phyloP scores from a whole-genome alignment of 768 basidiomycete species.

The Auricularia auricula-judae region DNA sequence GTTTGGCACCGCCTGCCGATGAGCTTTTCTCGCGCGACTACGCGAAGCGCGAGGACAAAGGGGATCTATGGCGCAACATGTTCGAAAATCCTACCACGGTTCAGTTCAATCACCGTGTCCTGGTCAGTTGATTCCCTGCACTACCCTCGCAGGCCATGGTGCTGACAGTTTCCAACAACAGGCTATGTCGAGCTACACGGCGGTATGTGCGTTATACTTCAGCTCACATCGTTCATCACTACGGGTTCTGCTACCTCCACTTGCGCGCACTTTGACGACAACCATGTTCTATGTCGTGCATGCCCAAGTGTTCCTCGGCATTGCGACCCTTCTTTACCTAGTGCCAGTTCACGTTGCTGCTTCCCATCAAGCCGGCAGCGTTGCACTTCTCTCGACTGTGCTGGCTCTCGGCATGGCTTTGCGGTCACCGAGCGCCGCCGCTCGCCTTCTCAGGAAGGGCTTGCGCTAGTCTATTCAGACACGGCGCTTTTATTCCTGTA shows the following conservation, averaged over 20 bases:
- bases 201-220: conserved; percentile 52
- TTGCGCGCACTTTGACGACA: conserved; percentile 38
- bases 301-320: conserved; percentile 66
- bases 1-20: conserved; percentile 64
- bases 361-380: conserved; percentile 90
- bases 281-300: conserved; percentile 73
- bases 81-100: conserved; percentile 97
- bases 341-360: conserved; percentile 91
- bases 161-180: conserved; percentile 19
- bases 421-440: conserved; percentile 56
- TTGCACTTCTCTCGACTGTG: conserved; percentile 74
- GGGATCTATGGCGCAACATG: conserved; percentile 84
- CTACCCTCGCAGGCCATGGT: neutral
- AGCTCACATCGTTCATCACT: conserved; percentile 42
- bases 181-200: conserved; percentile 78
- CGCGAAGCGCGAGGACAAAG: conserved; percentile 53
- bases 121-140: conserved; percentile 41
- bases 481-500: neutral
- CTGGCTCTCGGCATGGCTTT: conserved; percentile 64
- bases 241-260: conserved; percentile 44
- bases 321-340: conserved; percentile 79
- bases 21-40: conserved; percentile 77
- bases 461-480: neutral
- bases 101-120: conserved; percentile 90
- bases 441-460: conserved; percentile 24